phyloP scores from a whole-genome alignment of 169 alveolate genomes.

The Plasmodium inui region DNA sequence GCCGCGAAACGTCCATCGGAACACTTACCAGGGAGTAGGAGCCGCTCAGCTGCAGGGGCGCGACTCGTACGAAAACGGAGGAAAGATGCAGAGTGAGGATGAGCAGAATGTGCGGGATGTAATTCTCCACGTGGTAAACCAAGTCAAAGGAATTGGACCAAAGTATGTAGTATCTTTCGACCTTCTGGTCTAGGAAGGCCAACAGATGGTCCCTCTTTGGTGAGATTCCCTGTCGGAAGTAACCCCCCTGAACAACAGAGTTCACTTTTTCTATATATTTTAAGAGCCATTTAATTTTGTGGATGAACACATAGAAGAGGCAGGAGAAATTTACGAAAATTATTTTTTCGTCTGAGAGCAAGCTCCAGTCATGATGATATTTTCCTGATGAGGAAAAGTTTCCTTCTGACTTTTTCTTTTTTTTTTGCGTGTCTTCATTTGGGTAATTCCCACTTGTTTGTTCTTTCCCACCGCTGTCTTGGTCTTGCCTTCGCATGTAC shows the following conservation, averaged over 20 bases:
- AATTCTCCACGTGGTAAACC: conserved; percentile 58
- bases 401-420: background rate
- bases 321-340: conserved; percentile 60
- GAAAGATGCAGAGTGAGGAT: conserved; percentile 19
- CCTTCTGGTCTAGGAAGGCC: conserved; percentile 50
- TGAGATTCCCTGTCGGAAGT: conserved; percentile 37
- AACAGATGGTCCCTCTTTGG: conserved; percentile 32
- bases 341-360: conserved; percentile 21
- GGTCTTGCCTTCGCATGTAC: background rate
- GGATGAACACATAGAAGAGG: conserved; percentile 17
- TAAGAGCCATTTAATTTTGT: conserved; percentile 22
- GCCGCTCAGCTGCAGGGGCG: conserved; percentile 40
- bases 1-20: background rate
- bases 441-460: background rate
- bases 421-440: background rate
- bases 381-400: background rate
- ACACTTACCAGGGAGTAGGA: conserved; percentile 1
- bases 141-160: conserved; percentile 68
- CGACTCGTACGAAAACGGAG: conserved; percentile 33
- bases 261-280: conserved; percentile 65
- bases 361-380: background rate
- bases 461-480: background rate
- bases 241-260: conserved; percentile 32
- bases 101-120: conserved; percentile 22
- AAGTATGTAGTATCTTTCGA: conserved; percentile 52